Percentiles rank a stretch among this genome's conserved stretches.
These are phyloP conservation scores for Albugo laibachii DNA, from an alignment of 352 stramenopile genomes.

Conservation along the genomic window DNA sequence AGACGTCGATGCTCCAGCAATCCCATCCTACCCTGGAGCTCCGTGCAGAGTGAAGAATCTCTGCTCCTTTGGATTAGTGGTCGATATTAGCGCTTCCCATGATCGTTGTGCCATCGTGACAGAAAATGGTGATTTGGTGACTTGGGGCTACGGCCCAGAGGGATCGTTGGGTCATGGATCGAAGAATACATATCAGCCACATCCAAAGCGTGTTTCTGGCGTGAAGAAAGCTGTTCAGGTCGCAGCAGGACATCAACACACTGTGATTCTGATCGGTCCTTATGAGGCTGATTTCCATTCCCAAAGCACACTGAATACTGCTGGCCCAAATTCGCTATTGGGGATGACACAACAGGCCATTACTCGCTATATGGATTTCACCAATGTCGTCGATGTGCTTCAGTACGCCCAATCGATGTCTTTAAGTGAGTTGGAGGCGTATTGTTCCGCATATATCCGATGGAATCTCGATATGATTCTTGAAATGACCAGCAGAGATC, in stretches of 20 bases:
- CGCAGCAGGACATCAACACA: slow-evolving; percentile 53
- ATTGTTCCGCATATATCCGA: slow-evolving; percentile 39
- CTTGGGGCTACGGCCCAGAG: slow-evolving; percentile 48
- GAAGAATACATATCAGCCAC: slow-evolving; percentile 56
- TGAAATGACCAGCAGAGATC: slow-evolving; percentile 32
- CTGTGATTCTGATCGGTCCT: slow-evolving; percentile 37
- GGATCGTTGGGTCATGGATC: slow-evolving; percentile 47
- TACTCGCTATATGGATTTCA: slow-evolving; percentile 25
- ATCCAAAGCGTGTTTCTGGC: slow-evolving; percentile 46
- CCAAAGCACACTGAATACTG: background rate
- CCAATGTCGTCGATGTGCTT: slow-evolving; percentile 33
- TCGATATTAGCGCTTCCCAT: slow-evolving; percentile 46
- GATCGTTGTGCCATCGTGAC: slow-evolving; percentile 63
- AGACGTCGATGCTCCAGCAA: slow-evolving; percentile 22
- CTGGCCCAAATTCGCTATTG: slow-evolving; percentile 11
- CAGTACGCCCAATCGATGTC: slow-evolving; percentile 37
- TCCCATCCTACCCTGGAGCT: slow-evolving; percentile 12
- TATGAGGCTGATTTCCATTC: slow-evolving; percentile 11
- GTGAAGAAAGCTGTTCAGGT: slow-evolving; percentile 56
- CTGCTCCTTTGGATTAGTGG: slow-evolving; percentile 18
- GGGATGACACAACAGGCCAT: slow-evolving; percentile 27
- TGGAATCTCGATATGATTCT: slow-evolving; percentile 58
- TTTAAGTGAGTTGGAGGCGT: slow-evolving; percentile 17
- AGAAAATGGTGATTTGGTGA: slow-evolving; percentile 35
- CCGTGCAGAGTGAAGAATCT: slow-evolving; percentile 22